Percentiles rank a stretch among this genome's conserved stretches.
These are phyloP conservation scores for Chlorella sp. DNA, from an alignment of 139 green algal species.

Conservation along the genomic window DNA sequence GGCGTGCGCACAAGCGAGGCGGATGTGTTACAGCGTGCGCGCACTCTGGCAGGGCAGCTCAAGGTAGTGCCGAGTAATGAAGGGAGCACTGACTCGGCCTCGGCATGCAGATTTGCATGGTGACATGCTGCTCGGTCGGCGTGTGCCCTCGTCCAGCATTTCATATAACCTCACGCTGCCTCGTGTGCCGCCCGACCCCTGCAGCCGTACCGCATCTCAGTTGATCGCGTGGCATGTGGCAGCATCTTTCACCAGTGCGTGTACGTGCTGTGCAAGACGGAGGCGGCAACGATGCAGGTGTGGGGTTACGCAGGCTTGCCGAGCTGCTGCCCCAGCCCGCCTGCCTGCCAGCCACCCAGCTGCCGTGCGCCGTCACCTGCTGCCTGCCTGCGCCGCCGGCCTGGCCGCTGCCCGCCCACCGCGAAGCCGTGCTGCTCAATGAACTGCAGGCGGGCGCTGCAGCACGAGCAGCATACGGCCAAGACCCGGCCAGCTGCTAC, in stretches of 20 bases:
- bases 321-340: too few species aligned
- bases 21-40: slow-evolving; percentile 18
- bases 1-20: slow-evolving; percentile 36
- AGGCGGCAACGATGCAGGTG: slow-evolving; percentile 16
- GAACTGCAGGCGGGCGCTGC: not conserved
- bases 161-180: not conserved
- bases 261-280: slow-evolving; percentile 38
- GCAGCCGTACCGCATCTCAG: slow-evolving; percentile 34
- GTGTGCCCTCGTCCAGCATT: not conserved
- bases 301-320: not conserved
- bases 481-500: slow-evolving; percentile 31
- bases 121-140: not conserved
- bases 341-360: too few species aligned
- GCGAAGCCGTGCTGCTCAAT: too few species aligned
- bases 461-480: slow-evolving; percentile 10
- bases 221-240: slow-evolving; percentile 35
- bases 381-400: too few species aligned
- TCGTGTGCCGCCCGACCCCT: not conserved
- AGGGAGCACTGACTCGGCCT: too few species aligned
- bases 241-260: slow-evolving; percentile 53
- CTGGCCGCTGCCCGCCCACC: too few species aligned
- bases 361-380: too few species aligned
- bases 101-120: too few species aligned
- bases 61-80: not conserved
- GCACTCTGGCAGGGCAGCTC: slow-evolving; percentile 18